phyloP scores from a whole-genome alignment of 2,329 filamentous ascomycete genomes.

The Chaetomium globosum region DNA sequence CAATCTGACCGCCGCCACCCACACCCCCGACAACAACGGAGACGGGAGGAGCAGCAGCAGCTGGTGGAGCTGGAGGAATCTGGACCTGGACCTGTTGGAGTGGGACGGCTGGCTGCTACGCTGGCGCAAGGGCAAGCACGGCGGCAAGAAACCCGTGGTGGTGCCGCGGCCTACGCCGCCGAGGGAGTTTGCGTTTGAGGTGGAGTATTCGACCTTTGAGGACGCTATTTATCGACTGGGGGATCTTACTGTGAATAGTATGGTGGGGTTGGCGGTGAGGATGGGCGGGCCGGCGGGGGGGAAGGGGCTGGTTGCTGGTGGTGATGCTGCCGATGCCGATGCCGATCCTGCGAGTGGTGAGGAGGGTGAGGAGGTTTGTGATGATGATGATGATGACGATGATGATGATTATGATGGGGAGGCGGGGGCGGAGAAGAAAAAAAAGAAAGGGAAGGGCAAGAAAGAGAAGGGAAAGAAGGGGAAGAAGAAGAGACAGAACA shows the following conservation, averaged over 20 bases:
- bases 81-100: constrained; percentile 30
- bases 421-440: constrained; percentile 45
- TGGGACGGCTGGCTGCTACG: constrained; percentile 37
- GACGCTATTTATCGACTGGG: constrained; percentile 74
- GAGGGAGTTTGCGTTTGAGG: constrained; percentile 69
- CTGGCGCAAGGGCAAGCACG: constrained; percentile 68
- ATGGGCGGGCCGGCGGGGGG: constrained; percentile 61
- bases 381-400: constrained; percentile 34
- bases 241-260: constrained; percentile 83
- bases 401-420: constrained; percentile 38
- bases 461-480: constrained; percentile 48
- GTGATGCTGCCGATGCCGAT: too few species aligned
- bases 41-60: too few species aligned
- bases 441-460: constrained; percentile 49
- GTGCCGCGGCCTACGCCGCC: constrained; percentile 56
- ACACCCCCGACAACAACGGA: constrained; percentile 49
- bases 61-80: not conserved
- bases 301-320: constrained; percentile 26
- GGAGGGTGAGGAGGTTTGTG: constrained; percentile 33
- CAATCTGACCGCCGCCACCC: constrained; percentile 19
- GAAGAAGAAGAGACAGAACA: constrained; percentile 60
- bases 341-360: constrained; percentile 41
- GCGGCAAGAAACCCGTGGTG: constrained; percentile 55
- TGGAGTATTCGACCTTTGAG: constrained; percentile 83
- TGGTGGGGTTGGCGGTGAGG: constrained; percentile 74